A percentile compares a stretch with the other conserved stretches of the same genome.
phyloP scores from a whole-genome alignment of 2,329 filamentous ascomycete genomes.

The Curvularia hawaiiensis region DNA sequence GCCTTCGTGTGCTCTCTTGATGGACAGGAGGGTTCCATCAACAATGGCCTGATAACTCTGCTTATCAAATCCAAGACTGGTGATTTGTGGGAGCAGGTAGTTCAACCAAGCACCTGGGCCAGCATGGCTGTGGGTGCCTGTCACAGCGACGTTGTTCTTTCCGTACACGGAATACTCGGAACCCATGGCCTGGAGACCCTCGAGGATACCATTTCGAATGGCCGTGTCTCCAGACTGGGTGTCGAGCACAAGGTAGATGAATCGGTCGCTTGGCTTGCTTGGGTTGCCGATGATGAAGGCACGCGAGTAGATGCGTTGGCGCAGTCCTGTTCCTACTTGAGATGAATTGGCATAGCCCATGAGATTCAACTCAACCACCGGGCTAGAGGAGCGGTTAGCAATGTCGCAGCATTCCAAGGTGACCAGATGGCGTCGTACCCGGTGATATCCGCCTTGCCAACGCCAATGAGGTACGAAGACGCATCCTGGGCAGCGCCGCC shows the following conservation, averaged over 20 bases:
- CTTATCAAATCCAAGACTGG: conserved; percentile 81
- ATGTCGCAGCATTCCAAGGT: neutral
- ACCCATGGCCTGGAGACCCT: conserved; percentile 72
- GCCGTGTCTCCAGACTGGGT: conserved; percentile 88
- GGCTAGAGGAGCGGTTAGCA: conserved; percentile 53
- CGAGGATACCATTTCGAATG: conserved; percentile 82
- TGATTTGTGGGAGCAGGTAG: conserved; percentile 90
- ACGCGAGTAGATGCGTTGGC: conserved; percentile 85
- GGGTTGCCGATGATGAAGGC: conserved; percentile 84
- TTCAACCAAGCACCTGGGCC: conserved; percentile 94
- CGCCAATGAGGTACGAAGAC: conserved; percentile 66
- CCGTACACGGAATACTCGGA: conserved; percentile 75
- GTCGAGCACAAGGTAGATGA: conserved; percentile 88
- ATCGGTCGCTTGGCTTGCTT: conserved; percentile 68
- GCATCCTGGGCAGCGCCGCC: conserved; percentile 42
- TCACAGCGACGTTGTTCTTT: conserved; percentile 83
- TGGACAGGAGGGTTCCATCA: conserved; percentile 80
- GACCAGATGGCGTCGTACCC: conserved; percentile 54
- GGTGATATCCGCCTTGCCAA: conserved; percentile 75
- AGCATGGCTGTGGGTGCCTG: conserved; percentile 90
- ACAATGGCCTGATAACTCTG: conserved; percentile 91
- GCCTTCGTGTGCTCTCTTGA: conserved; percentile 77
- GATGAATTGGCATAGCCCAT: conserved; percentile 90
- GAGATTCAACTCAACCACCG: conserved; percentile 87
- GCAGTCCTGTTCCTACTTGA: conserved; percentile 81